Conservation (phyloP, 306 rosid genomes). For the Lithocarpus polystachyus region DNA sequence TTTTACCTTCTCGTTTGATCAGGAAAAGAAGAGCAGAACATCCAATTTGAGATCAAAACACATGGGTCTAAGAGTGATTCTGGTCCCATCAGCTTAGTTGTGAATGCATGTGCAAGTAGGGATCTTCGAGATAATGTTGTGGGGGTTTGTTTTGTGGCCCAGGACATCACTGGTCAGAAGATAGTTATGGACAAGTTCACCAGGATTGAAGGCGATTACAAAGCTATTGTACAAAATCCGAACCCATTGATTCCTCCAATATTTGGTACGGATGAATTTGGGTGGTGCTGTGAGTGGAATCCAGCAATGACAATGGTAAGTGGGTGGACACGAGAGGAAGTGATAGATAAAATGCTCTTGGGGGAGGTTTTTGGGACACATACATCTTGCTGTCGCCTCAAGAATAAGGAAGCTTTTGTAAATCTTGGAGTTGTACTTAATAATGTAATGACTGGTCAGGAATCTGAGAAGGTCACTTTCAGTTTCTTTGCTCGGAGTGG, state of each 20-base stretch:
- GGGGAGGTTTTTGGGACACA: constrained; percentile 87
- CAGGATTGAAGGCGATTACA: constrained; percentile 94
- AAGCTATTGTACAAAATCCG: constrained; percentile 89
- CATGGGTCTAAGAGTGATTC: constrained; percentile 57
- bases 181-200: constrained; percentile 94
- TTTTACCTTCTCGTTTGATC: constrained; percentile 26
- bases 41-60: constrained; percentile 87
- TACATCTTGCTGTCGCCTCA: constrained; percentile 70
- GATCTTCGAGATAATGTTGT: constrained; percentile 78
- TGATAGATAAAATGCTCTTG: constrained; percentile 85
- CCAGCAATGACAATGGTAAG: constrained; percentile 81
- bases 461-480: constrained; percentile 63
- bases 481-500: constrained; percentile 68
- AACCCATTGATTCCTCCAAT: constrained; percentile 93
- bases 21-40: constrained; percentile 91
- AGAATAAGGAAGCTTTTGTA: constrained; percentile 85
- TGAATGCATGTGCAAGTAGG: constrained; percentile 92
- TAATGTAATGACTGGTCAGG: constrained; percentile 73
- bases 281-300: constrained; percentile 99
- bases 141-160: constrained; percentile 96
- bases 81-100: constrained; percentile 78
- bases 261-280: constrained; percentile 90
- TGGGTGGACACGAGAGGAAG: constrained; percentile 89
- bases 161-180: constrained; percentile 93
- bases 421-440: constrained; percentile 77